Evolutionary conservation across 1,139 yeast species (phyloP).

Genomic region (Yamadazyma blattariae): DNA sequence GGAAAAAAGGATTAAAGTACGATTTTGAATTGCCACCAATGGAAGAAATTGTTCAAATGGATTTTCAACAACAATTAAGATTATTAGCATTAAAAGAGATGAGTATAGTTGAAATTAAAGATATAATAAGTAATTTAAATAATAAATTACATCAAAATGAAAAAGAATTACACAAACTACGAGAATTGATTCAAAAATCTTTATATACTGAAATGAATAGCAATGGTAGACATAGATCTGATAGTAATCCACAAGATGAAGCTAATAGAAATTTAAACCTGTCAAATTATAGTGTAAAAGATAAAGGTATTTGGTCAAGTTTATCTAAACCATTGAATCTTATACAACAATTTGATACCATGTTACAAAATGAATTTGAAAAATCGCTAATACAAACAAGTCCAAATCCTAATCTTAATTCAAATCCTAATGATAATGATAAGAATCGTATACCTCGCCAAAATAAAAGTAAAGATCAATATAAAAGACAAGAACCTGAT

Average conservation of each 20-base stretch:
- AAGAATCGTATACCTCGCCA: too few relatives aligned
- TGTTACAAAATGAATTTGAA: slow-evolving; percentile 67
- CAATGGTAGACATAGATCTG: slow-evolving; percentile 14
- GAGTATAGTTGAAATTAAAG: slow-evolving; percentile 56
- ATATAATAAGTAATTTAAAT: slow-evolving; percentile 37
- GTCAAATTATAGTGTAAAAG: too few relatives aligned
- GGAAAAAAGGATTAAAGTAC: slow-evolving; percentile 18
- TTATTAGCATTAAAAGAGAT: slow-evolving; percentile 60
- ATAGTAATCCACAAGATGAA: slow-evolving; percentile 34
- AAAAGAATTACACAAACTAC: slow-evolving; percentile 43
- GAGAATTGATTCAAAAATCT: slow-evolving; percentile 39
- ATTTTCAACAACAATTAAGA: slow-evolving; percentile 54
- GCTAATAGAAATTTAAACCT: slow-evolving; percentile 28
- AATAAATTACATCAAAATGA: slow-evolving; percentile 38
- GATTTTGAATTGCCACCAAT: slow-evolving; percentile 33
- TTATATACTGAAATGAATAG: slow-evolving; percentile 30
- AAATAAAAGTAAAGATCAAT: too few relatives aligned
- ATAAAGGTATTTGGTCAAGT: slow-evolving; percentile 31
- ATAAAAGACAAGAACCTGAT: too few relatives aligned
- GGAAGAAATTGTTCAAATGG: slow-evolving; percentile 29
- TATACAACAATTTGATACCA: slow-evolving; percentile 65
- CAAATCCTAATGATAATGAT: too few relatives aligned
- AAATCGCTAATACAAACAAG: slow-evolving; percentile 30
- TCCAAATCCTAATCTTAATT: too few relatives aligned
- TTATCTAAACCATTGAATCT: slow-evolving; percentile 59